phyloP scores from a whole-genome alignment of 306 rosid genomes.

The Vigna unguiculata region DNA sequence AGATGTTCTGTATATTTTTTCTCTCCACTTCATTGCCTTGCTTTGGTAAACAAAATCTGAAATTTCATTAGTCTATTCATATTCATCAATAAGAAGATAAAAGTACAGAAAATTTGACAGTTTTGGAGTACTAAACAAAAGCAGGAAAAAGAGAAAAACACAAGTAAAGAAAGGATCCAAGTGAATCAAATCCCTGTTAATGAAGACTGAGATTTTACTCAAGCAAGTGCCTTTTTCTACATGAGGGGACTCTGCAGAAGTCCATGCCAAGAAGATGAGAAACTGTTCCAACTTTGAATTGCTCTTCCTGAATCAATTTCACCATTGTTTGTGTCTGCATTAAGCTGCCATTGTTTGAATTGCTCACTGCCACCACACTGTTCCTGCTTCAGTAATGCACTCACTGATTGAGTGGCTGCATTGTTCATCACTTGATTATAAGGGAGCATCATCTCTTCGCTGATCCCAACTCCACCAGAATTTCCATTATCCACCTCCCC shows the following conservation, averaged over 20 bases:
- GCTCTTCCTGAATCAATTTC: slow-evolving; percentile 74
- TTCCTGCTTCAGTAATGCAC: slow-evolving; percentile 76
- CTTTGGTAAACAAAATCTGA: slow-evolving; percentile 48
- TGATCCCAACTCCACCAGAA: slow-evolving; percentile 34
- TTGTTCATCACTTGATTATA: slow-evolving; percentile 60
- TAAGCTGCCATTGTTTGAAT: slow-evolving; percentile 76
- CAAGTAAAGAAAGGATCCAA: slow-evolving; percentile 40
- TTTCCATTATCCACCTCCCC: slow-evolving; percentile 61
- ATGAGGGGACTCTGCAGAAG: slow-evolving; percentile 84
- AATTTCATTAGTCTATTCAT: slow-evolving; percentile 56
- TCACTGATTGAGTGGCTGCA: slow-evolving; percentile 62
- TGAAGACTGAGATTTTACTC: slow-evolving; percentile 40
- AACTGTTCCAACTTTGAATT: slow-evolving; percentile 63
- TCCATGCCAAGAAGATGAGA: slow-evolving; percentile 81
- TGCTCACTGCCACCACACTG: slow-evolving; percentile 52
- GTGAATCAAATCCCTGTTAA: slow-evolving; percentile 48
- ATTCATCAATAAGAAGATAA: slow-evolving; percentile 43
- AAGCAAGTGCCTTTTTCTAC: slow-evolving; percentile 48
- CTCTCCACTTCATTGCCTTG: slow-evolving; percentile 42
- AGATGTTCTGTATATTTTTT: slow-evolving; percentile 35
- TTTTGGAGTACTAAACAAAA: not conserved
- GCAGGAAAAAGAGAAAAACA: not conserved
- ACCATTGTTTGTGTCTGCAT: slow-evolving; percentile 61
- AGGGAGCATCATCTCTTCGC: slow-evolving; percentile 60
- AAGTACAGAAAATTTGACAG: slow-evolving; percentile 42